phyloP scores from a whole-genome alignment of 2,329 filamentous ascomycete species.

The Botrytis galanthina region DNA sequence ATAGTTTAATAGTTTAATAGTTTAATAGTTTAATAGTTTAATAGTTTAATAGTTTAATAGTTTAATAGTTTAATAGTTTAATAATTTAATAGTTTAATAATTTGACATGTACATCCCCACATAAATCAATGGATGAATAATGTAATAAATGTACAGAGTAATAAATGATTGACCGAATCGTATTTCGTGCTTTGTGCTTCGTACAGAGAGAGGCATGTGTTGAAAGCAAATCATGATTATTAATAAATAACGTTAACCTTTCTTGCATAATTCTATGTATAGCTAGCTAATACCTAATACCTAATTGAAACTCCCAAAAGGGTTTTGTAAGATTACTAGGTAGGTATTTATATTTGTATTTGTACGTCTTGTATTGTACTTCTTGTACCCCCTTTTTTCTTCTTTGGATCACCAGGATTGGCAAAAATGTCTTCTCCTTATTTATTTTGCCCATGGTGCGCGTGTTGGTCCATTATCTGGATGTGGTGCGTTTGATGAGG shows the following conservation, averaged over 20 bases:
- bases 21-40: too few relatives aligned
- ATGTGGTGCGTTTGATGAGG: background rate
- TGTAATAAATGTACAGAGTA: too few relatives aligned
- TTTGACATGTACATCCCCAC: background rate
- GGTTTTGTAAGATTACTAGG: background rate
- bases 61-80: too few relatives aligned
- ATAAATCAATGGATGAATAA: background rate
- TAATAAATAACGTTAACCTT: background rate
- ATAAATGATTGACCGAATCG: background rate
- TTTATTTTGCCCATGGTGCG: constrained; percentile 40
- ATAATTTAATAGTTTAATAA: too few relatives aligned
- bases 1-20: too few relatives aligned
- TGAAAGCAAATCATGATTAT: background rate
- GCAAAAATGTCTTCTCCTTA: background rate
- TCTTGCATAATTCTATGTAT: background rate
- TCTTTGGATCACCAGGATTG: background rate
- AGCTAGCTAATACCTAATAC: background rate
- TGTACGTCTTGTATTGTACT: background rate
- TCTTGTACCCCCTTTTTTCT: background rate
- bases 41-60: too few relatives aligned
- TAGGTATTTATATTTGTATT: too few relatives aligned
- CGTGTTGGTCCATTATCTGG: constrained; percentile 36
- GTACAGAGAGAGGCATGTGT: too few relatives aligned
- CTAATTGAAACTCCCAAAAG: background rate
- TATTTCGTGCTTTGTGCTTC: too few relatives aligned